phyloP scores from a whole-genome alignment of 352 stramenopile genomes.

The Achlya hypogyna region DNA sequence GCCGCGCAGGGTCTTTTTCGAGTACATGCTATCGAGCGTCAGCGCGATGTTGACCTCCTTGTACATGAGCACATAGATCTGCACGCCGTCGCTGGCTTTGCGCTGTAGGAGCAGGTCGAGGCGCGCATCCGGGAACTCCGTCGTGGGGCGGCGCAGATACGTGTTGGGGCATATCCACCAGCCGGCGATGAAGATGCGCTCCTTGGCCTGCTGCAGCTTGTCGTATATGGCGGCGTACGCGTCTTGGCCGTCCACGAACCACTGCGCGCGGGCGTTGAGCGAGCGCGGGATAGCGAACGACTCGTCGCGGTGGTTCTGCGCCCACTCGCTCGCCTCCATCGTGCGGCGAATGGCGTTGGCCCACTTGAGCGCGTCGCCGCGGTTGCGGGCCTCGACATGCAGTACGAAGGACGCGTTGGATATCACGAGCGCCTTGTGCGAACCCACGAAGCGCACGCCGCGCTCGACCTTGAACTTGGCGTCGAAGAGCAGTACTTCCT shows the following conservation, averaged over 20 bases:
- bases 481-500: conserved; percentile 72
- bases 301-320: conserved; percentile 65
- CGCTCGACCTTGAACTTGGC: conserved; percentile 73
- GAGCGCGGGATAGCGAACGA: conserved; percentile 71
- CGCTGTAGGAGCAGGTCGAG: conserved; percentile 56
- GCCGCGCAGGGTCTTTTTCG: conserved; percentile 52
- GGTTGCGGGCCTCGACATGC: conserved; percentile 71
- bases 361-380: conserved; percentile 73
- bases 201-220: conserved; percentile 45
- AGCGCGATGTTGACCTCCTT: conserved; percentile 79
- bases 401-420: conserved; percentile 81
- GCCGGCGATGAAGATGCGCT: conserved; percentile 86
- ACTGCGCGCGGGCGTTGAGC: conserved; percentile 54
- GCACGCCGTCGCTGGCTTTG: conserved; percentile 70
- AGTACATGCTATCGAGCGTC: conserved; percentile 77
- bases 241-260: conserved; percentile 74
- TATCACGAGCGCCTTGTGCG: conserved; percentile 63
- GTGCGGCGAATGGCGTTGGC: conserved; percentile 73
- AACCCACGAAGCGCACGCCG: conserved; percentile 66
- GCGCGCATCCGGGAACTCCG: conserved; percentile 46
- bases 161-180: conserved; percentile 86
- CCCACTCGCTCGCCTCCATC: conserved; percentile 61
- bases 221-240: conserved; percentile 71
- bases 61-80: conserved; percentile 89
- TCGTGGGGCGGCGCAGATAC: conserved; percentile 59